A percentile compares a stretch with the other conserved stretches of the same genome.
Conservation (phyloP, 2,329 filamentous ascomycete species). For the Colletotrichum sp. region DNA sequence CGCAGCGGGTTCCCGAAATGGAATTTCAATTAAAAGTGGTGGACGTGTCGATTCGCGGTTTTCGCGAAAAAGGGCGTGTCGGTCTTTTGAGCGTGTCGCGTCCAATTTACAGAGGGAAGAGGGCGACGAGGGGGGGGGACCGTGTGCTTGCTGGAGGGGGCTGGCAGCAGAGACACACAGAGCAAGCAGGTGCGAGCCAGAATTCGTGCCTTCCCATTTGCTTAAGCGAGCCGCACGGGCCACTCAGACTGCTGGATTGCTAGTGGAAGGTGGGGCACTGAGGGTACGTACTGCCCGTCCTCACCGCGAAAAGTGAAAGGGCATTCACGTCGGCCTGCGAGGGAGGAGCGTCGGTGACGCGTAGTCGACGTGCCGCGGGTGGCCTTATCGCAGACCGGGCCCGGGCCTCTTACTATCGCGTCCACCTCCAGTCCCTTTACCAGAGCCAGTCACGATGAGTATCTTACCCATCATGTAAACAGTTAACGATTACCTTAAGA, state of each 20-base stretch:
- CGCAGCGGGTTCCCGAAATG: conserved; percentile 7
- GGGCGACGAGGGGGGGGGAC: background rate
- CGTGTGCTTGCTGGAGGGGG: background rate
- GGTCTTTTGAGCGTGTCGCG: conserved; percentile 25
- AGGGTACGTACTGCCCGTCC: background rate
- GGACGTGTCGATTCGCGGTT: conserved; percentile 51
- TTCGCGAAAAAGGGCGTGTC: conserved; percentile 30
- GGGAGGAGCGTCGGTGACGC: background rate
- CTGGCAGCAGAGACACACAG: background rate
- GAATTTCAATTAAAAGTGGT: conserved; percentile 23
- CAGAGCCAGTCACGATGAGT: background rate
- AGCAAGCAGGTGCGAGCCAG: background rate
- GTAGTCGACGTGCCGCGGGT: background rate
- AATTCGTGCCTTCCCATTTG: conserved; percentile 4
- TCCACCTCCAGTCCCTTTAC: background rate
- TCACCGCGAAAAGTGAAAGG: background rate
- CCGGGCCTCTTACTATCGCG: background rate
- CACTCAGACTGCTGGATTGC: background rate
- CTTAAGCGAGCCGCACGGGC: conserved; percentile 3
- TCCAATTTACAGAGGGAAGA: conserved; percentile 21
- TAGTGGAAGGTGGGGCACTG: background rate
- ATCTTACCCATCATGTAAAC: background rate
- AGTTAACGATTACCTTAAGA: background rate
- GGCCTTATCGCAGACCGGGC: background rate
- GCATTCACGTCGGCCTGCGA: background rate